These are phyloP conservation scores for Lipomyces yamanashiensis DNA, from an alignment of 805 yeast species.

Conservation along the genomic window DNA sequence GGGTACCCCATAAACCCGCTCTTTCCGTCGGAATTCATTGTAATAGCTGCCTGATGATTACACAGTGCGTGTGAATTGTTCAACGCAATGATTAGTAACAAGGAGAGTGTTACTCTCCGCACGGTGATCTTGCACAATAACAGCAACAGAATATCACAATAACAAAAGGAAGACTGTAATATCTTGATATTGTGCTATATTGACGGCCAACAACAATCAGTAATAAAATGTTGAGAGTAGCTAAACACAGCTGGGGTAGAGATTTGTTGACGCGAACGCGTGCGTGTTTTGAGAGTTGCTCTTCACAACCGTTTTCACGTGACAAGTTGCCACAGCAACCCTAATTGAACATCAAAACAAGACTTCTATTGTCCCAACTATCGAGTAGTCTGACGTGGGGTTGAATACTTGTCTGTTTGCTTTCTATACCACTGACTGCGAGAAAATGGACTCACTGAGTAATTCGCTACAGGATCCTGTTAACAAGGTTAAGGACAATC, in stretches of 20 bases:
- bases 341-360: slow-evolving; percentile 5
- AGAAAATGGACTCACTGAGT: background rate
- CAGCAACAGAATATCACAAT: too few relatives aligned
- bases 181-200: too few relatives aligned
- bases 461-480: background rate
- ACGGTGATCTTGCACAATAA: too few relatives aligned
- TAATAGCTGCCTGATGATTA: too few relatives aligned
- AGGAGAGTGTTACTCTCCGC: too few relatives aligned
- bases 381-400: background rate
- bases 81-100: too few relatives aligned
- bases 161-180: too few relatives aligned
- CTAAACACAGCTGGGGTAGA: too few relatives aligned
- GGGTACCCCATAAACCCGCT: slow-evolving; percentile 1
- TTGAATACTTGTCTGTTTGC: background rate
- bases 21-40: background rate
- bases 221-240: too few relatives aligned
- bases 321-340: slow-evolving; percentile 11
- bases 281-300: background rate
- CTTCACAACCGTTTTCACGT: slow-evolving; percentile 6
- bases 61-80: too few relatives aligned
- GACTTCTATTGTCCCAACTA: background rate
- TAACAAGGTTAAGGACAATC: background rate
- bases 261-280: too few relatives aligned
- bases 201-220: too few relatives aligned
- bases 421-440: background rate